Evolutionary conservation across 305 asterid genomes (phyloP).

Genomic region (Fraxinus albicans): DNA sequence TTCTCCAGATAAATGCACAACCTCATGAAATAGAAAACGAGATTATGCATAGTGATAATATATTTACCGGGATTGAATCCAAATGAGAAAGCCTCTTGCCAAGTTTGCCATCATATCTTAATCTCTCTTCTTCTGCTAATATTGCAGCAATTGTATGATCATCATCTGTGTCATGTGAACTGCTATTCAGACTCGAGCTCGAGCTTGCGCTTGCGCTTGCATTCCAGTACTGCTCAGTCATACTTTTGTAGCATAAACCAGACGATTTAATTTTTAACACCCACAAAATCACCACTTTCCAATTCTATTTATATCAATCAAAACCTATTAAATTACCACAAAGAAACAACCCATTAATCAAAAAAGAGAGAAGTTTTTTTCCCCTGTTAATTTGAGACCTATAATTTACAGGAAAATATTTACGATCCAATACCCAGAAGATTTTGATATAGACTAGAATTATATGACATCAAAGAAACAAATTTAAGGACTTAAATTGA

Average conservation of each 20-base stretch:
- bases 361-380: neutral
- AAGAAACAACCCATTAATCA: neutral
- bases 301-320: neutral
- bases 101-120: constrained; percentile 48
- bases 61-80: constrained; percentile 78
- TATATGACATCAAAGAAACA: neutral
- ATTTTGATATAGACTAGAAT: neutral
- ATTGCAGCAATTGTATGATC: constrained; percentile 84
- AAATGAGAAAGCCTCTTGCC: constrained; percentile 90
- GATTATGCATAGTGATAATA: constrained; percentile 3
- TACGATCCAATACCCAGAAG: neutral
- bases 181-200: constrained; percentile 73
- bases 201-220: constrained; percentile 60
- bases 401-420: neutral
- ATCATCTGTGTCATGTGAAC: constrained; percentile 77
- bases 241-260: constrained; percentile 20
- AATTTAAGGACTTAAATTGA: neutral
- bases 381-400: neutral
- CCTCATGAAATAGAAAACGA: constrained; percentile 8
- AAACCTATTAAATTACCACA: neutral
- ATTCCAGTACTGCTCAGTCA: constrained; percentile 46
- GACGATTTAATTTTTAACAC: neutral
- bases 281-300: neutral
- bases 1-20: constrained; percentile 15
- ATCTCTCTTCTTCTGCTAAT: constrained; percentile 67